Conservation (phyloP, 805 yeast species). For the Metschnikowia matae region DNA sequence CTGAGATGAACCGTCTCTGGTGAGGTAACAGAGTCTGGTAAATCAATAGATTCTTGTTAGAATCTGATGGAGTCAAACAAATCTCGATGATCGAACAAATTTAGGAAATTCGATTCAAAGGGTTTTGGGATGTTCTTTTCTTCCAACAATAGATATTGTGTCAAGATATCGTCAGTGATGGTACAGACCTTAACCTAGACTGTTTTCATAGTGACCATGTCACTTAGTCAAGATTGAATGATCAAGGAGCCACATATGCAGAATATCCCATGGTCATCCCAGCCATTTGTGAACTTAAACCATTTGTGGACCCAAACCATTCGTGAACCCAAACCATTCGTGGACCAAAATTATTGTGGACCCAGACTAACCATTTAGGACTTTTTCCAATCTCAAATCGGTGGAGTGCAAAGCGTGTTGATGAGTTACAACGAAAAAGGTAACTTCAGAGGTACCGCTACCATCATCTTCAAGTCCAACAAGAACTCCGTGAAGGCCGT, state of each 20-base stretch:
- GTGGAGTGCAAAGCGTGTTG: conserved; percentile 70
- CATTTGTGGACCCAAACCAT: background rate
- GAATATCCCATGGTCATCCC: background rate
- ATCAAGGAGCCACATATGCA: background rate
- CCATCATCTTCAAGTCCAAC: conserved; percentile 66
- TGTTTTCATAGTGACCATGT: background rate
- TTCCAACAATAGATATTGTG: background rate
- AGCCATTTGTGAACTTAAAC: background rate
- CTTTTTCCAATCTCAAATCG: conserved; percentile 83
- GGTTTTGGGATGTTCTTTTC: background rate
- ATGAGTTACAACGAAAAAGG: conserved; percentile 85
- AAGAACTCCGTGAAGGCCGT: conserved; percentile 76
- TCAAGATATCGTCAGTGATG: background rate
- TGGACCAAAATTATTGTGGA: background rate
- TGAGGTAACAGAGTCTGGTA: no score
- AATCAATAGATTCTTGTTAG: no score
- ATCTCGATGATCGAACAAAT: background rate
- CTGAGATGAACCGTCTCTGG: no score
- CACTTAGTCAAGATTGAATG: background rate
- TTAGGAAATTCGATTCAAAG: background rate
- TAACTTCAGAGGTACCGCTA: conserved; percentile 87
- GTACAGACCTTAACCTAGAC: background rate
- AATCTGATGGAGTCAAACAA: background rate
- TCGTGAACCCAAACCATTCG: background rate
- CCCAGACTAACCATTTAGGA: conserved; percentile 53